phyloP scores from a whole-genome alignment of 2,329 filamentous ascomycete genomes.

The Lecanosticta acicola region DNA sequence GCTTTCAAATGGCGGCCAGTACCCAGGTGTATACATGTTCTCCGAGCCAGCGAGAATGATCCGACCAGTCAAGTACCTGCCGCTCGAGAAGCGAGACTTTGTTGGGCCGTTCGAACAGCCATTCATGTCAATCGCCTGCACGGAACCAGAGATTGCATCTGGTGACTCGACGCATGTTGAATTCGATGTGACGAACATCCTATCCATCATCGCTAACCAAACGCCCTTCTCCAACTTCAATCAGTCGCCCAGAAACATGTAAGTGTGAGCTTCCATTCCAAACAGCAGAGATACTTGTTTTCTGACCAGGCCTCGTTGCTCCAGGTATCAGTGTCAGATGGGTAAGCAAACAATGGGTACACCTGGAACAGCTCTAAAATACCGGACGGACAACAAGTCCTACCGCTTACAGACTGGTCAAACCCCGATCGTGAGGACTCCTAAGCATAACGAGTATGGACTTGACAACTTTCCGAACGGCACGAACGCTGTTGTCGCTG shows the following conservation, averaged over 20 bases:
- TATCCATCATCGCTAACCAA: slow-evolving; percentile 97
- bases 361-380: slow-evolving; percentile 73
- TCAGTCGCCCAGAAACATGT: slow-evolving; percentile 98
- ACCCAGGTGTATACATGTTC: slow-evolving; percentile 91
- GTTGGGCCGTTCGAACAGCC: slow-evolving; percentile 94
- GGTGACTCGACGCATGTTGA: slow-evolving; percentile 91
- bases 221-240: slow-evolving; percentile 99
- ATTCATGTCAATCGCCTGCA: slow-evolving; percentile 94
- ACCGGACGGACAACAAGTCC: slow-evolving; percentile 94
- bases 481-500: slow-evolving; percentile 89
- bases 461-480: slow-evolving; percentile 98
- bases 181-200: slow-evolving; percentile 88
- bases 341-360: slow-evolving; percentile 99
- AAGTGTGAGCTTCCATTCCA: no score
- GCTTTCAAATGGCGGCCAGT: slow-evolving; percentile 82
- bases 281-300: no score
- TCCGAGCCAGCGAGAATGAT: slow-evolving; percentile 82
- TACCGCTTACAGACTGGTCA: slow-evolving; percentile 94
- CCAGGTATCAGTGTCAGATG: slow-evolving; percentile 76
- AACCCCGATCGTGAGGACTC: slow-evolving; percentile 85
- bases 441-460: slow-evolving; percentile 91
- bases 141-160: slow-evolving; percentile 80
- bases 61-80: slow-evolving; percentile 84
- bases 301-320: no score
- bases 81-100: slow-evolving; percentile 76